These are phyloP conservation scores for Trichosporon sp. DNA, from an alignment of 1,284 basidiomycete species.

Conservation along the genomic window DNA sequence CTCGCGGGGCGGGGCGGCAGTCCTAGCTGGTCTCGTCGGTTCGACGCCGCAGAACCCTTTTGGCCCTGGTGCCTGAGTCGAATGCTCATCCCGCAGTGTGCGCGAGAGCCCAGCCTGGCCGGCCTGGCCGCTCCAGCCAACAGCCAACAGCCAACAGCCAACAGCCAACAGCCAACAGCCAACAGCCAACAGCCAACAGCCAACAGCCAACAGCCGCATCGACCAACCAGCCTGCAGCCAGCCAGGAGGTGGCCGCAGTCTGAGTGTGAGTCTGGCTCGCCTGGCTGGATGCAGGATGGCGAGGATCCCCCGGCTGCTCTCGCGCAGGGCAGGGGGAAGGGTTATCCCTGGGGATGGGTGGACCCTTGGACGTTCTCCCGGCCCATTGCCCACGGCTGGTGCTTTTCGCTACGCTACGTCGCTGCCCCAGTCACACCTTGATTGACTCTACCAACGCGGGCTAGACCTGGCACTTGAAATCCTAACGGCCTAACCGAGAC, in stretches of 20 bases:
- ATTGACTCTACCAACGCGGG: not conserved
- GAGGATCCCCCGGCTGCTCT: slow-evolving; percentile 11
- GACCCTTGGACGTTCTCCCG: not conserved
- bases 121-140: no score
- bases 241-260: no score
- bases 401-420: not conserved
- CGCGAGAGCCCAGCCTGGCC: not conserved
- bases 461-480: not conserved
- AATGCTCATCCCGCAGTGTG: slow-evolving; percentile 13
- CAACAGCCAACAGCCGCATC: no score
- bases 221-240: no score
- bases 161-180: no score
- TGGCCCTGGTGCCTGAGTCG: slow-evolving; percentile 13
- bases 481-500: slow-evolving; percentile 16
- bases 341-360: no score
- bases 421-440: not conserved
- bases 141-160: no score
- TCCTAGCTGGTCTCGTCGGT: not conserved
- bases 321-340: not conserved
- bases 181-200: no score
- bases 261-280: no score
- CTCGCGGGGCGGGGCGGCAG: no score
- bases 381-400: not conserved
- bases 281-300: not conserved
- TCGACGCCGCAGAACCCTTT: not conserved